phyloP scores from a whole-genome alignment of 768 basidiomycete genomes.

The Suillus luteus region DNA sequence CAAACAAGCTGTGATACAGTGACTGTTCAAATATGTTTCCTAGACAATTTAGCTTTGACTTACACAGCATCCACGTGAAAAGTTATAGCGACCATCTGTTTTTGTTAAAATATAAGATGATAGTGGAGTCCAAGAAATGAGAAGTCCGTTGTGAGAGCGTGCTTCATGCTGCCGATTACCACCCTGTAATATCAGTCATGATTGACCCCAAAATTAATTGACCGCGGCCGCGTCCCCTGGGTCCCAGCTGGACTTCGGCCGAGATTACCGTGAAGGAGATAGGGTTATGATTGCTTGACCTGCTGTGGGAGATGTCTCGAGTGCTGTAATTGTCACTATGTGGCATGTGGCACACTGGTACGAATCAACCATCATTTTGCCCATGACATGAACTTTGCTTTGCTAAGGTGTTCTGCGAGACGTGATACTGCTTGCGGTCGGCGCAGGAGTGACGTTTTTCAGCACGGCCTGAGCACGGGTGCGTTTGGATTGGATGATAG shows the following conservation, averaged over 20 bases:
- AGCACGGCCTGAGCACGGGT: neutral
- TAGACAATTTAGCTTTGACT: slow-evolving; percentile 16
- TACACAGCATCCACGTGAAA: slow-evolving; percentile 44
- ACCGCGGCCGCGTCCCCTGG: neutral
- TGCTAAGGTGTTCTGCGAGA: neutral
- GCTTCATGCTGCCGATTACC: neutral
- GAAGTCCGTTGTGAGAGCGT: neutral
- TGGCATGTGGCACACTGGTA: neutral
- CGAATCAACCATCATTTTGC: neutral
- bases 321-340: neutral
- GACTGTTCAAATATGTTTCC: neutral
- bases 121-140: slow-evolving; percentile 26
- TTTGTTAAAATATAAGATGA: neutral
- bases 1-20: slow-evolving; percentile 56
- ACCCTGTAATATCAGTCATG: neutral
- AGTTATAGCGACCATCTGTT: slow-evolving; percentile 33
- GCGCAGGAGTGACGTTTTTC: neutral
- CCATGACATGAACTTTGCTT: neutral
- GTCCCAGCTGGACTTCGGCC: neutral
- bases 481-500: neutral
- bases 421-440: neutral
- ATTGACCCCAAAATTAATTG: neutral
- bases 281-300: neutral
- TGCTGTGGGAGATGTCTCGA: neutral
- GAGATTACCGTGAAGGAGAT: neutral